phyloP scores from a whole-genome alignment of 257 asterid species.

The Solanum appendiculatum region DNA sequence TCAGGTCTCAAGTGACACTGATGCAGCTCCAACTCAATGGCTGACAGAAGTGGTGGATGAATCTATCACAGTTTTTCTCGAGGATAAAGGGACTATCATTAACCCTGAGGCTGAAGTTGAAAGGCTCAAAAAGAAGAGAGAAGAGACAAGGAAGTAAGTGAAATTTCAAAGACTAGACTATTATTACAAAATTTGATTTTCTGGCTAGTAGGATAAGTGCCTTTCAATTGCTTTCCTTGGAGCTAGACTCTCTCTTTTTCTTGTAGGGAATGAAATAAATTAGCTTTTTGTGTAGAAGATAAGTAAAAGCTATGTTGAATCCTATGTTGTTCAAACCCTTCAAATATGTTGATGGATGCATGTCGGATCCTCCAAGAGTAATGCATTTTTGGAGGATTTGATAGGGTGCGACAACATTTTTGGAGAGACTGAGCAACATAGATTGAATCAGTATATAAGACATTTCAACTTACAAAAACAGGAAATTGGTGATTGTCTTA shows the following conservation, averaged over 20 bases:
- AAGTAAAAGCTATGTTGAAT: not conserved
- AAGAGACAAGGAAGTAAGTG: slow-evolving; percentile 60
- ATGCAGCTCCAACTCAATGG: slow-evolving; percentile 66
- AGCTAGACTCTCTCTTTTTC: not conserved
- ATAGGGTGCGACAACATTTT: not conserved
- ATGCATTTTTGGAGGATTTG: not conserved
- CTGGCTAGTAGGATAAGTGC: not conserved
- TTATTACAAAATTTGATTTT: not conserved
- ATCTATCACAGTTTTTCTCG: slow-evolving; percentile 50
- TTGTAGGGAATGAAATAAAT: not conserved
- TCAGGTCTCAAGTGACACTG: slow-evolving; percentile 57
- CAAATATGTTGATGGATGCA: not conserved
- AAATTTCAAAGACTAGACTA: not conserved
- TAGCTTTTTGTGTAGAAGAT: not conserved
- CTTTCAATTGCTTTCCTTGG: not conserved
- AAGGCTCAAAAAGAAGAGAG: slow-evolving; percentile 71
- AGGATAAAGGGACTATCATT: slow-evolving; percentile 29
- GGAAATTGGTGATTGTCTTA: not conserved
- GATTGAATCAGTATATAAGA: not conserved
- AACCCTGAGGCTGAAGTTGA: slow-evolving; percentile 69
- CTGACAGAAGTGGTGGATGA: slow-evolving; percentile 52
- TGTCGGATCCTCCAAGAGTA: not conserved
- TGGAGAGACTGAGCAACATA: not conserved
- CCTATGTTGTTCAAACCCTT: not conserved
- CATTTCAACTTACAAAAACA: not conserved